phyloP scores from a whole-genome alignment of 768 basidiomycete genomes.

The Mycena alexandri region DNA sequence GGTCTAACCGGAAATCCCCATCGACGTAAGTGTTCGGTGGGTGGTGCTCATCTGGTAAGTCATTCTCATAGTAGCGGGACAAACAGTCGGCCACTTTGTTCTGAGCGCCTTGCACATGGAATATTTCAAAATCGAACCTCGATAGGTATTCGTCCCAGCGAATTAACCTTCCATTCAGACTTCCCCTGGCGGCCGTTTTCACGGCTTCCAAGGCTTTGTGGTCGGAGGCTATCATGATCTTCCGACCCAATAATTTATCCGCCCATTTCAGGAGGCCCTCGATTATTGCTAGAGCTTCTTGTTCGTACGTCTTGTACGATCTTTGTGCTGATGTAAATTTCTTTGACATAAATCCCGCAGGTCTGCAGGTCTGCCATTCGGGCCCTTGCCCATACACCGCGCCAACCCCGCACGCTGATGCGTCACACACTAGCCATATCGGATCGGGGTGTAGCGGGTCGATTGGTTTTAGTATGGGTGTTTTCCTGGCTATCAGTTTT shows the following conservation, averaged over 20 bases:
- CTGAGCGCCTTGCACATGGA: background rate
- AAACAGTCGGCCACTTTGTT: conserved; percentile 13
- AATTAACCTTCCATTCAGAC: background rate
- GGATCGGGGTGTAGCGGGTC: background rate
- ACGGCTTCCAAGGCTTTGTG: no score
- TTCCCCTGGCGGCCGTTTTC: background rate
- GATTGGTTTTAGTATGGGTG: background rate
- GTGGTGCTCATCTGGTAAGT: background rate
- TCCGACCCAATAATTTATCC: conserved; percentile 1
- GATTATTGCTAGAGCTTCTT: conserved; percentile 4
- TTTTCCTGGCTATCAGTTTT: background rate
- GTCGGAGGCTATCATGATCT: background rate
- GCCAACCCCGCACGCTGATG: background rate
- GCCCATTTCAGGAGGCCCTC: background rate
- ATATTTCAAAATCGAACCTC: conserved; percentile 3
- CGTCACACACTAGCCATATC: conserved; percentile 1
- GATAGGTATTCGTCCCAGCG: conserved; percentile 8
- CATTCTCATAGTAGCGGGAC: background rate
- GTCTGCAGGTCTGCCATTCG: conserved; percentile 3
- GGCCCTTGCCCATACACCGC: no score
- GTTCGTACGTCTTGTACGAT: conserved; percentile 7
- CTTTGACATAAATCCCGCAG: conserved; percentile 1
- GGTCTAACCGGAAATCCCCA: background rate
- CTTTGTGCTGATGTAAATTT: conserved; percentile 7
- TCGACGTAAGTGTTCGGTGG: background rate